Conservation (phyloP, 2,329 filamentous ascomycete genomes). For the Sporothrix protearum region DNA sequence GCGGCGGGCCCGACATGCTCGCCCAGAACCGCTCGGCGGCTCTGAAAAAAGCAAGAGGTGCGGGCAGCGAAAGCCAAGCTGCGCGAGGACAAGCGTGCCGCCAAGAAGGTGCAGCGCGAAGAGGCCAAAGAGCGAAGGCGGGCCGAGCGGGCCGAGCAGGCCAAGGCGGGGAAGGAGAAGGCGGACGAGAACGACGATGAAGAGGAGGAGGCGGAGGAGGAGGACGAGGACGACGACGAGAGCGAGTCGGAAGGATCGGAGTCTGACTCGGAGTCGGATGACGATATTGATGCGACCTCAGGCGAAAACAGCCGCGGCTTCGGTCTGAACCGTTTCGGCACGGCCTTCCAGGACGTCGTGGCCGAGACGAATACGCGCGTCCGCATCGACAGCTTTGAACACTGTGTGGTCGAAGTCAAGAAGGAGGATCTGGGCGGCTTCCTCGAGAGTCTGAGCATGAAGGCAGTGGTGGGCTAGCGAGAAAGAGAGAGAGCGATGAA, state of each 20-base stretch:
- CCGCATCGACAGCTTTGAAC: conserved; percentile 92
- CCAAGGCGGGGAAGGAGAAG: not conserved
- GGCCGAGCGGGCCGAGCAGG: conserved; percentile 38
- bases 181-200: not conserved
- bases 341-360: conserved; percentile 92
- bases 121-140: conserved; percentile 60
- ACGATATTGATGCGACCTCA: conserved; percentile 47
- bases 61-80: conserved; percentile 61
- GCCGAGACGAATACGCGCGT: conserved; percentile 86
- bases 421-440: conserved; percentile 92
- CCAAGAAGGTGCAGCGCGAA: conserved; percentile 56
- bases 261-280: conserved; percentile 35
- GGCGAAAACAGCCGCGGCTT: conserved; percentile 48
- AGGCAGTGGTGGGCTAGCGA: conserved; percentile 70
- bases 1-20: conserved; percentile 71
- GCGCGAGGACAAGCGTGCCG: conserved; percentile 55
- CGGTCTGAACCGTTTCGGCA: conserved; percentile 85
- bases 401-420: conserved; percentile 95
- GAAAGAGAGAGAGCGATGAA: not conserved
- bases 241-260: conserved; percentile 42
- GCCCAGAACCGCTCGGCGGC: conserved; percentile 59
- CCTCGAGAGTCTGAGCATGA: conserved; percentile 86
- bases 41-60: conserved; percentile 60
- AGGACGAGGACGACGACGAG: conserved; percentile 48
- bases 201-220: conserved; percentile 24